Conservation (phyloP, 2,329 filamentous ascomycete species). For the Colletotrichum chlorophyti region DNA sequence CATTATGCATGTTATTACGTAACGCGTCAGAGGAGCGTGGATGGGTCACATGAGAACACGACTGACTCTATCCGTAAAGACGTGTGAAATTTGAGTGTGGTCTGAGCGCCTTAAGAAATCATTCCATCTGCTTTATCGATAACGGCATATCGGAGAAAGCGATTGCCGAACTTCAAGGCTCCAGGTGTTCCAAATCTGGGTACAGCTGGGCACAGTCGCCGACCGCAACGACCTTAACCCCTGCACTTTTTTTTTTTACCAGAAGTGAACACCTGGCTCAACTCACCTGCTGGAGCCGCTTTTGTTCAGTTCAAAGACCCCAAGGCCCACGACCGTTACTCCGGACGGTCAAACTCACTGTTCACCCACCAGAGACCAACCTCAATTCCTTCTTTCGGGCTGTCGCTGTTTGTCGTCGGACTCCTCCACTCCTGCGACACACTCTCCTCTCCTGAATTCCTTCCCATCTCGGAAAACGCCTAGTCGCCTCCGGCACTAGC, state of each 20-base stretch:
- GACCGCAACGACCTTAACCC: constrained; percentile 8
- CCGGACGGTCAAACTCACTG: neutral
- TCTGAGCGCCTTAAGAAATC: neutral
- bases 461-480: constrained; percentile 11
- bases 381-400: neutral
- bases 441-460: neutral
- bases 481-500: constrained; percentile 8
- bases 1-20: no score
- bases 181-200: no score
- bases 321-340: constrained; percentile 15
- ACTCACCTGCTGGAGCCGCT: constrained; percentile 25
- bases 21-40: no score
- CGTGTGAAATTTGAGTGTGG: neutral
- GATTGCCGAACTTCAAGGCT: constrained; percentile 5
- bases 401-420: constrained; percentile 4
- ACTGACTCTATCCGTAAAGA: no score
- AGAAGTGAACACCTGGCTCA: constrained; percentile 33
- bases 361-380: constrained; percentile 5
- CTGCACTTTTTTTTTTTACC: constrained; percentile 23
- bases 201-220: neutral
- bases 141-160: constrained; percentile 28
- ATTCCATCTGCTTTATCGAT: constrained; percentile 21
- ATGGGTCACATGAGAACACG: neutral
- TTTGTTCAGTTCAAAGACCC: constrained; percentile 20
- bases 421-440: neutral